Conservation (phyloP, 1,284 basidiomycete genomes). For the Sphagnurus paluster region DNA sequence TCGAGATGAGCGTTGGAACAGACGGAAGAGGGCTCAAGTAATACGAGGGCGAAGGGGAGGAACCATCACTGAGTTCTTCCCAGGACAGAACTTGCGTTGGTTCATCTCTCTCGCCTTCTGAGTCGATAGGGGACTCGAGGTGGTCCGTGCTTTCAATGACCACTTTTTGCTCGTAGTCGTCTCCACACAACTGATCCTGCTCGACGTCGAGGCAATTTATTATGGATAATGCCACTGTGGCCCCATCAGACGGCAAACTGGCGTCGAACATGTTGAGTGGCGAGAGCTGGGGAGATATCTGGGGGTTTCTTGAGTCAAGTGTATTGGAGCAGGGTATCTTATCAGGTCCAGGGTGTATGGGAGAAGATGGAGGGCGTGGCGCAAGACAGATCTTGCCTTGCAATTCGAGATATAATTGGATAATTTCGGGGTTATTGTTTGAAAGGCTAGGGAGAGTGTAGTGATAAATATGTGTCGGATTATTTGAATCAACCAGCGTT, state of each 20-base stretch:
- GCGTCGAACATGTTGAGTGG: too few species aligned
- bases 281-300: too few species aligned
- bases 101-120: too few species aligned
- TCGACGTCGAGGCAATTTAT: too few species aligned
- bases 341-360: neutral
- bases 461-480: neutral
- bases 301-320: too few species aligned
- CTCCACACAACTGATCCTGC: too few species aligned
- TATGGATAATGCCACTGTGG: too few species aligned
- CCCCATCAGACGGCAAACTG: too few species aligned
- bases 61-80: neutral
- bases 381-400: neutral
- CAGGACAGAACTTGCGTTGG: too few species aligned
- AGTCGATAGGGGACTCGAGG: too few species aligned
- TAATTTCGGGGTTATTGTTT: constrained; percentile 4
- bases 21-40: neutral
- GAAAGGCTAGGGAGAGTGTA: neutral
- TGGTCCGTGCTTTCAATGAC: too few species aligned
- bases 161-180: too few species aligned
- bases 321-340: neutral
- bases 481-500: neutral
- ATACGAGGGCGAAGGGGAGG: neutral
- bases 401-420: neutral
- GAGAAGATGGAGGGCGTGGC: neutral
- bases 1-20: neutral